phyloP scores from a whole-genome alignment of 139 green algal species.

The Micractinium sp. region DNA sequence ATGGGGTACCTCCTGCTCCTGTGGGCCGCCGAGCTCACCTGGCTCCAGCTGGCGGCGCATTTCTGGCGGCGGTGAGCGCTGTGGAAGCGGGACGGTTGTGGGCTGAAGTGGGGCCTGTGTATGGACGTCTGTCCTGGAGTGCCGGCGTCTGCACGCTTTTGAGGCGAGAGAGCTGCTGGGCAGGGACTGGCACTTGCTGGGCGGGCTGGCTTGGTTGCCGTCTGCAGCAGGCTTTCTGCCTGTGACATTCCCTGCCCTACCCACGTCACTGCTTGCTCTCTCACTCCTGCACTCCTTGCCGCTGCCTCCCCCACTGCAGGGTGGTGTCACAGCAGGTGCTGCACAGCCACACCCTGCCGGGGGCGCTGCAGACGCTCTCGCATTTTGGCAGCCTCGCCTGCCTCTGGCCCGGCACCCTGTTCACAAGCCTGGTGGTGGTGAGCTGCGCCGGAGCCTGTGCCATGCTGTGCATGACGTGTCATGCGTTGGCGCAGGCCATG shows the following conservation, averaged over 20 bases:
- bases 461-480: neutral
- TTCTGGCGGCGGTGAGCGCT: conserved; percentile 29
- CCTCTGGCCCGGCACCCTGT: conserved; percentile 22
- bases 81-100: too few species aligned
- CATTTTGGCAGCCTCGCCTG: neutral
- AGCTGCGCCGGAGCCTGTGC: too few species aligned
- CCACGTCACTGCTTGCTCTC: neutral
- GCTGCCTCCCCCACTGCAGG: neutral
- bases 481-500: neutral
- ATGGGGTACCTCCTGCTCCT: conserved; percentile 46
- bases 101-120: too few species aligned
- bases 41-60: conserved; percentile 33
- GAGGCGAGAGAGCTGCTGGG: too few species aligned
- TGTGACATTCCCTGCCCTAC: neutral
- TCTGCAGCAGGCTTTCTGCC: too few species aligned
- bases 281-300: neutral
- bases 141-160: too few species aligned
- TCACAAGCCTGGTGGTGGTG: neutral
- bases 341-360: conserved; percentile 1
- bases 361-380: neutral
- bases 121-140: too few species aligned
- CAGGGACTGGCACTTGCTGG: too few species aligned
- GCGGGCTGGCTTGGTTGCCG: too few species aligned
- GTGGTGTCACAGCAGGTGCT: conserved; percentile 31
- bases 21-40: conserved; percentile 52